Evolutionary conservation across 2,329 filamentous ascomycete species (phyloP).

Genomic region (Talaromyces sp.): DNA sequence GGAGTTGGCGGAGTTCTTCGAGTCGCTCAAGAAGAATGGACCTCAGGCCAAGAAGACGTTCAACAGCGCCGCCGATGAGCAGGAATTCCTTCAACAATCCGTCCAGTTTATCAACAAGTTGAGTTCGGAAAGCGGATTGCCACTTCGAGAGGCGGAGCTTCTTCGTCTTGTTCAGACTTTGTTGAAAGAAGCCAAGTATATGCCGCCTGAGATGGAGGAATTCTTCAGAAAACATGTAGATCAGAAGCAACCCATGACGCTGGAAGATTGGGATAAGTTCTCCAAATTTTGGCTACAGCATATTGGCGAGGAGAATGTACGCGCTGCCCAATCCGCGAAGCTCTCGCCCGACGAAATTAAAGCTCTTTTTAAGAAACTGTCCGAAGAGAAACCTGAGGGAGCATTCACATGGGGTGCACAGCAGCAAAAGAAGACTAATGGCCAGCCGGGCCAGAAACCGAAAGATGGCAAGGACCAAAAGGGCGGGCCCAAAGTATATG

Average conservation of each 20-base stretch:
- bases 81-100: conserved; percentile 24
- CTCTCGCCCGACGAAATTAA: conserved; percentile 11
- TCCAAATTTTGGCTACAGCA: conserved; percentile 8
- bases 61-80: conserved; percentile 46
- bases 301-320: conserved; percentile 6
- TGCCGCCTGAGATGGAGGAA: conserved; percentile 15
- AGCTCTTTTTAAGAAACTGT: neutral
- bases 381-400: conserved; percentile 3
- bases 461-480: conserved; percentile 31
- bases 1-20: conserved; percentile 7
- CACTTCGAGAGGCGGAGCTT: conserved; percentile 4
- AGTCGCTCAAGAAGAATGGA: conserved; percentile 7
- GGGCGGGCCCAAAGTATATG: conserved; percentile 35
- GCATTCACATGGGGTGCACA: conserved; percentile 21
- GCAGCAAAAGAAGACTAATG: conserved; percentile 31
- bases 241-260: conserved; percentile 7
- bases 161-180: conserved; percentile 2
- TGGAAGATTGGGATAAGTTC: conserved; percentile 13
- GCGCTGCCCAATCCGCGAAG: neutral
- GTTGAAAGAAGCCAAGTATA: conserved; percentile 1
- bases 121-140: neutral
- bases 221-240: conserved; percentile 16
- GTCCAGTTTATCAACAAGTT: conserved; percentile 6
- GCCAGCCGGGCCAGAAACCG: conserved; percentile 25
- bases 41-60: conserved; percentile 35